Base-by-base conservation (phyloP, 163 green algal genomes). In the Chlamydomonas reinhardtii region DNA sequence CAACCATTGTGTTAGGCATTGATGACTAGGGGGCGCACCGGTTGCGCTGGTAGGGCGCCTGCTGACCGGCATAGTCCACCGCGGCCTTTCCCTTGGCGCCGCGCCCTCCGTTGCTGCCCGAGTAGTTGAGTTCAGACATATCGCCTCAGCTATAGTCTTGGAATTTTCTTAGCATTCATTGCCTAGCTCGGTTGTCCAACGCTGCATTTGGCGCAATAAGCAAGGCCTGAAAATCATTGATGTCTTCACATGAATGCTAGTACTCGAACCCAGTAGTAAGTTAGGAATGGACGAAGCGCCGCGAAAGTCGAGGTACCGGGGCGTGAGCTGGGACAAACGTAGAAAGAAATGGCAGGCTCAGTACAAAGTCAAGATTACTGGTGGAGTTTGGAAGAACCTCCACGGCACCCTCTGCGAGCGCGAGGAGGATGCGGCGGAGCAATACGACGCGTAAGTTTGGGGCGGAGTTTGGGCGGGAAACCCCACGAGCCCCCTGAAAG, bases 21-120 rank as follows among this genome's bases (percentile, higher is more conserved):
- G 29, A 64, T 34, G 16, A 8, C 25, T 17, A 19, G 8, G 14
- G 1, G 1, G 48, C 68, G 68, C 56, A 85, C 79, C 81, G 78
- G 71, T 87, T 87, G 14, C 59, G 25, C 15, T 59, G 56, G 81
- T 62, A 80, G 31, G 81, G 81, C 29, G 81, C 70, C 8, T 56
- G 27, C 59, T 87, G 71, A 8, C 4, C 34, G 27, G 37, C 35
- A n/a, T 87, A 87, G 37, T 70, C 62, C 6, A 70, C 62, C 0
- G 24, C 59, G 59, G 24, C 24, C 59, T 29, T 29, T 29, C 17
- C 37, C 16, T 22, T 14, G 6, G 37, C n/a, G 59, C 27, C 34
- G 12, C 39, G 16, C 4, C 59, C 5, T 4, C 48, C 15, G 27
- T n/a, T 22, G 31, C 22, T 71, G 39, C 76, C 61, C 15, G 17